Conservation (phyloP, 345 rosid genomes). For the Passiflora organensis region DNA sequence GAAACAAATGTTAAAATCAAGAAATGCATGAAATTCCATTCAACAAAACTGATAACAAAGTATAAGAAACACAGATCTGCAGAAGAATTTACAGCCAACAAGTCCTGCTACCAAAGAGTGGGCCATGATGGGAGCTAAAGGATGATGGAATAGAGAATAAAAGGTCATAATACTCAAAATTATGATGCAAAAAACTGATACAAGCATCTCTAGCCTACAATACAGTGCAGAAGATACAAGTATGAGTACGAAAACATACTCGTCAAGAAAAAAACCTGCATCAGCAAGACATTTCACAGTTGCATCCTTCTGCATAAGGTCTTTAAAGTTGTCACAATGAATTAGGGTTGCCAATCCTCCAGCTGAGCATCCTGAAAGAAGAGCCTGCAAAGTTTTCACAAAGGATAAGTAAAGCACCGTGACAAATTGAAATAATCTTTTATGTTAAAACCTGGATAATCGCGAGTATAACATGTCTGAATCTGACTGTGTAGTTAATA, state of each 20-base stretch:
- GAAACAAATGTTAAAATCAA: not conserved
- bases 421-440: not conserved
- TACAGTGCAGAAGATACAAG: not conserved
- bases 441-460: too few species aligned
- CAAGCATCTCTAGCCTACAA: not conserved
- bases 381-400: conserved; percentile 45
- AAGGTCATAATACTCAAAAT: not conserved
- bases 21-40: not conserved
- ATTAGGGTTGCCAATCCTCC: conserved; percentile 89
- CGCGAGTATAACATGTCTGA: too few species aligned
- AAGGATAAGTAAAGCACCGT: not conserved
- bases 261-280: conserved; percentile 83
- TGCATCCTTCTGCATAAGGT: conserved; percentile 56
- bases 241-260: conserved; percentile 46
- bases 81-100: not conserved
- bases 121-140: too few species aligned
- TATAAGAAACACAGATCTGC: too few species aligned
- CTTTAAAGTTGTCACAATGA: conserved; percentile 73
- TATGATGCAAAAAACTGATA: not conserved
- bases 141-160: not conserved
- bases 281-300: conserved; percentile 91
- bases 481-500: not conserved
- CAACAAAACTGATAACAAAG: too few species aligned
- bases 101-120: not conserved
- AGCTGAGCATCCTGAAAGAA: conserved; percentile 95